Evolutionary conservation across 495 filamentous ascomycete genomes (phyloP), one percentile per base, ranked within the genome.

Genomic region (Xylaria palmicola): DNA sequence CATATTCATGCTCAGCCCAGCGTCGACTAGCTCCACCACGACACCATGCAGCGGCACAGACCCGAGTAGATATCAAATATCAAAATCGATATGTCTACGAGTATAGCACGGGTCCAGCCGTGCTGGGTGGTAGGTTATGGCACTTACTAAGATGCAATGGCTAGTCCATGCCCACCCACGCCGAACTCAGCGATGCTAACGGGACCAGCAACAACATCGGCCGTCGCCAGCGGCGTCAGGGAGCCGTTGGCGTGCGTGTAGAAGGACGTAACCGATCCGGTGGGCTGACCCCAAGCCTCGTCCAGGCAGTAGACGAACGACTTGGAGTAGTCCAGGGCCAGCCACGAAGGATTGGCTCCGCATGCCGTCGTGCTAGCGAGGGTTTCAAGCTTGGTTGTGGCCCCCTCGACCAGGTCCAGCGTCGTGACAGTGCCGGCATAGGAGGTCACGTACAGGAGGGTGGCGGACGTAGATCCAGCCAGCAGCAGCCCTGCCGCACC

Each of bases 341-440:
- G 68, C 84, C 85, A 88, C 45, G 83, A 82, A n/a, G 85, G 81
- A 64, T 83, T 81, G 19, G 65, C 62, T 13, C 76, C 81, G 72
- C 85, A 88, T 27, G 71, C 75, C 40, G 77, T 70, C 29, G 78
- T 73, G 20, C 74, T 70, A 36, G 80, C 72, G 41, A 79, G 56
- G 24, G 61, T 61, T 54, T 64, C 65, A 48, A 81, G 68, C 57
- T 65, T 66, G 59, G 67, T 67, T 50, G 55, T 48, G 41, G 63
- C 64, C 39, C 61, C 61, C 13, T 58, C 37, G 36, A 66, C 53
- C 43, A 87, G 77, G 45, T 75, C 68, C 20, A 88, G 76, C 13
- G 81, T 79, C 59, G 84, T 83, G 64, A 88, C 70, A 32, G 73
- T 78, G 45, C 85, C 85, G 54, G 74, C 75, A 77, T 89, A 89